Evolutionary conservation across 768 basidiomycete species (phyloP), one percentile per base, ranked within the genome.

Genomic region (Termitomyces sp.): DNA sequence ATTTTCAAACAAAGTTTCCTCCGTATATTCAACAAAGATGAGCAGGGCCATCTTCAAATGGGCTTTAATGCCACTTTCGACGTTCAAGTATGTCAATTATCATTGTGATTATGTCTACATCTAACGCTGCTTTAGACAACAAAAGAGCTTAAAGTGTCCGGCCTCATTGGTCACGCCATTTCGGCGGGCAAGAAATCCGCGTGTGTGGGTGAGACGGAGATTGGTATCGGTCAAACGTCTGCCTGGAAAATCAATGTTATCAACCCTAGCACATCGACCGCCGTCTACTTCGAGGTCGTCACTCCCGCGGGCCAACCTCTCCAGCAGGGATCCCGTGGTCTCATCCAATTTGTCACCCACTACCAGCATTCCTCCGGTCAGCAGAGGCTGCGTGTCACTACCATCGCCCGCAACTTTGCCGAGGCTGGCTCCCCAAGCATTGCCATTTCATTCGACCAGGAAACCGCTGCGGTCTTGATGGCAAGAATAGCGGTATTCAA

Each of bases 1-100:
- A 97, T 98, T 69, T 98, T 98, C 85, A 98, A 98, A 77, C 96
- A 98, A 72, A 92, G 88, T 65, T 98, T 97, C 86, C 80, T 97
- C 43, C 85, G 94, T 43, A 77, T 96, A 43, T 94, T 99, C 72
- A 85, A 80, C 67, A 98, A 97, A 71, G 96, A 96, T 63, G 92
- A 90, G 18, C 85, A 96, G 61, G 96, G 95, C 1, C 81, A 90
- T 62, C 79, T 98, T 28, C 85, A 90, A 67, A 98, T 98, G 95
- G 97, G 96, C 56, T 98, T 98, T 77, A 99, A 98, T 65, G 97
- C 94, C 10, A 98, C 94, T 0, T 96, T 99, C 64, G 97, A 98
- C 70, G 96, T 99, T 26, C 90, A 95, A 83, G 93, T 92, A 65
- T 43, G 71, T 65, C 20, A 4, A 26, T 28, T 22, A 22, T 56